These are phyloP conservation scores for Suillus variegatus DNA, from an alignment of 768 basidiomycete species.

Conservation along the genomic window DNA sequence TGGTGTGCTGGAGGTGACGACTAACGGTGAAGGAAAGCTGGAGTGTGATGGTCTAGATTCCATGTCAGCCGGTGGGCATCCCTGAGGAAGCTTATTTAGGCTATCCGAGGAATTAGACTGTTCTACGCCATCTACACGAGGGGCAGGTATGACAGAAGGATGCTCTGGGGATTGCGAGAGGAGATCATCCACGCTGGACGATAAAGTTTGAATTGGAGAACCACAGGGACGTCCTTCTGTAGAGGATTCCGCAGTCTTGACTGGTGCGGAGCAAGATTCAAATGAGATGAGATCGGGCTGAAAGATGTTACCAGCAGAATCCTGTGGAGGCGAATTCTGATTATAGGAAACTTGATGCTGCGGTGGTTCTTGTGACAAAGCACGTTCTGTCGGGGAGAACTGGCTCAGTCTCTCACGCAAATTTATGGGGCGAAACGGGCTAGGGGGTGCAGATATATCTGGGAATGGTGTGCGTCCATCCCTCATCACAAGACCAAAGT, in stretches of 20 bases:
- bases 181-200: slow-evolving; percentile 23
- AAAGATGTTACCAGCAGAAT: slow-evolving; percentile 12
- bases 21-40: slow-evolving; percentile 7
- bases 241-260: slow-evolving; percentile 12
- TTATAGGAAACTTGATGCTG: background rate
- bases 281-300: slow-evolving; percentile 41
- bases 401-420: slow-evolving; percentile 29
- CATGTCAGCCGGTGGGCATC: background rate
- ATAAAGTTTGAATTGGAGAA: slow-evolving; percentile 15
- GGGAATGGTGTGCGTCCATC: slow-evolving; percentile 18
- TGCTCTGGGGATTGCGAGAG: slow-evolving; percentile 23
- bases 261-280: slow-evolving; percentile 40
- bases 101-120: slow-evolving; percentile 6
- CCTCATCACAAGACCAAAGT: slow-evolving; percentile 18
- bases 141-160: slow-evolving; percentile 2
- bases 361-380: slow-evolving; percentile 7
- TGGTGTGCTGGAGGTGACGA: slow-evolving; percentile 5
- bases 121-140: slow-evolving; percentile 8
- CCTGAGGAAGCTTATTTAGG: slow-evolving; percentile 3
- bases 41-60: background rate
- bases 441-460: slow-evolving; percentile 24
- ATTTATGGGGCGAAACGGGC: slow-evolving; percentile 35
- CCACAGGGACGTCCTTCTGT: slow-evolving; percentile 6
- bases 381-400: slow-evolving; percentile 11
- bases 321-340: background rate